phyloP scores from a whole-genome alignment of 2,329 filamentous ascomycete species.

The Nigrospora sphaerica region DNA sequence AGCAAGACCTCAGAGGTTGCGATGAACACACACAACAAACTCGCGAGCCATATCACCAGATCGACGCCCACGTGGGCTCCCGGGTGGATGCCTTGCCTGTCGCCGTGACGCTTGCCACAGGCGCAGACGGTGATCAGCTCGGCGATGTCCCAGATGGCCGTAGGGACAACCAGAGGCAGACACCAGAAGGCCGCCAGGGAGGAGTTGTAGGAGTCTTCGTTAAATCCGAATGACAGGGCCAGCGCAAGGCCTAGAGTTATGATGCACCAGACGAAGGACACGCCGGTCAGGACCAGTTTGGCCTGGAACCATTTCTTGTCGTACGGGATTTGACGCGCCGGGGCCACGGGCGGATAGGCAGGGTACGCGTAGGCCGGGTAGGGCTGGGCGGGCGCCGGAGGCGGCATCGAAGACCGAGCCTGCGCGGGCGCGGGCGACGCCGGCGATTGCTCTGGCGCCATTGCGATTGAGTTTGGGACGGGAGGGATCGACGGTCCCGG shows the following conservation, averaged over 20 bases:
- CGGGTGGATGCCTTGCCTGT: slow-evolving; percentile 3
- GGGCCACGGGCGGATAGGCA: neutral
- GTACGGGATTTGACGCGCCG: slow-evolving; percentile 3
- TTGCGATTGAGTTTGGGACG: too few species aligned
- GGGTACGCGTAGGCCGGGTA: neutral
- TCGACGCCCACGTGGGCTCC: slow-evolving; percentile 7
- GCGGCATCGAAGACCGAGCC: too few species aligned
- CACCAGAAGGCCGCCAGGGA: neutral
- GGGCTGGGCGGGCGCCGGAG: too few species aligned
- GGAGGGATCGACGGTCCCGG: too few species aligned
- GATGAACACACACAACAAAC: slow-evolving; percentile 1
- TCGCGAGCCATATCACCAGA: slow-evolving; percentile 3
- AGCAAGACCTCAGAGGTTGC: neutral
- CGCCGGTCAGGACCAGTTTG: slow-evolving; percentile 3
- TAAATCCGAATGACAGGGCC: neutral
- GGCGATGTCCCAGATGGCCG: slow-evolving; percentile 4
- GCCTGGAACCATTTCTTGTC: slow-evolving; percentile 5
- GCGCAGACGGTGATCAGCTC: slow-evolving; percentile 3
- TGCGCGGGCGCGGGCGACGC: too few species aligned
- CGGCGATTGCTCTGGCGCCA: too few species aligned
- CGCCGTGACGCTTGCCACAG: slow-evolving; percentile 2
- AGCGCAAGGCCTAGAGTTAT: slow-evolving; percentile 1
- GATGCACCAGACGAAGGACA: slow-evolving; percentile 3
- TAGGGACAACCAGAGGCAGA: neutral
- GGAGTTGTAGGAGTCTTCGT: neutral